A percentile compares a stretch with the other conserved stretches of the same genome.
Conservation (phyloP, 352 stramenopile species). For the Labyrinthula sp. region DNA sequence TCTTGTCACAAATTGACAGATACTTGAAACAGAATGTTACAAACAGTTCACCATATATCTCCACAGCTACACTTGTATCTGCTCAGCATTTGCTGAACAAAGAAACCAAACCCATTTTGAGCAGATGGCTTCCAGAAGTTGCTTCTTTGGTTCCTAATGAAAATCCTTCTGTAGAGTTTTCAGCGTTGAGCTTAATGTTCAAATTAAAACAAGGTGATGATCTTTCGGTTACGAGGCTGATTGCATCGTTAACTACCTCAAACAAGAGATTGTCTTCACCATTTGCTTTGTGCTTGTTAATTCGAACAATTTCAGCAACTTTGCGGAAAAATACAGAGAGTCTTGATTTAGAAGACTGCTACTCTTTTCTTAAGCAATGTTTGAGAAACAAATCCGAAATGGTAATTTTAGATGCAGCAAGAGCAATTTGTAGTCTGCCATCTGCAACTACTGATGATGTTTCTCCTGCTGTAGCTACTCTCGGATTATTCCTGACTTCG, state of each 20-base stretch:
- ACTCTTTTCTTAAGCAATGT: constrained; percentile 74
- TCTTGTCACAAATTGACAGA: constrained; percentile 66
- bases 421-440: constrained; percentile 77
- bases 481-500: constrained; percentile 78
- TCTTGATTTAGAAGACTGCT: constrained; percentile 38
- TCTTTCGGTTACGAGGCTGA: constrained; percentile 64
- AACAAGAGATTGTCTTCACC: constrained; percentile 35
- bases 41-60: constrained; percentile 83
- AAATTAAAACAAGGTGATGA: constrained; percentile 93
- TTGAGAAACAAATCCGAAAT: constrained; percentile 91
- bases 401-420: constrained; percentile 96
- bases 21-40: constrained; percentile 99
- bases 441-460: constrained; percentile 78
- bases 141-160: constrained; percentile 81
- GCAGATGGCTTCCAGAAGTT: constrained; percentile 85
- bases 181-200: constrained; percentile 90
- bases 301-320: constrained; percentile 79
- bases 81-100: constrained; percentile 34
- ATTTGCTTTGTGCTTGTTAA: constrained; percentile 80
- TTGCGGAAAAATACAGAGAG: constrained; percentile 47
- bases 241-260: constrained; percentile 14
- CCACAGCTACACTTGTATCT: constrained; percentile 82
- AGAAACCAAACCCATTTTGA: constrained; percentile 46
- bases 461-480: constrained; percentile 79
- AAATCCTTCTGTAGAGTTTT: constrained; percentile 87